Evolutionary conservation across 1,284 basidiomycete species (phyloP).

Genomic region (Trametes polyzona): DNA sequence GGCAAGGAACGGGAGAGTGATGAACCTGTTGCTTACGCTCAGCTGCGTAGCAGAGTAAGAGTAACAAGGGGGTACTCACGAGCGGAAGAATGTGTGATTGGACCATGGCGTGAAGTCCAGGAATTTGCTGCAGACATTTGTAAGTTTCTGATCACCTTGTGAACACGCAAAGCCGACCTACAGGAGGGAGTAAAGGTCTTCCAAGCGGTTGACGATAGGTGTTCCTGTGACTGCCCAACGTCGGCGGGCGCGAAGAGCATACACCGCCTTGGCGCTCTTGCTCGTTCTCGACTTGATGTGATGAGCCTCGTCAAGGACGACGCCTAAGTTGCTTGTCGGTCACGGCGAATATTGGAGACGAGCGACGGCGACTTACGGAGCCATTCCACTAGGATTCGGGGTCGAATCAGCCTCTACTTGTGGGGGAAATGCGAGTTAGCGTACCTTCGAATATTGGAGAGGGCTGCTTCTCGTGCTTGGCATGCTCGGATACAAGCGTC

Average conservation of each 20-base stretch:
- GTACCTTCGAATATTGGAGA: constrained; percentile 67
- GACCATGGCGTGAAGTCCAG: constrained; percentile 92
- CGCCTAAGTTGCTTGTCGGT: constrained; percentile 35
- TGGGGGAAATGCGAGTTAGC: constrained; percentile 25
- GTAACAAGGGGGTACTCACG: constrained; percentile 48
- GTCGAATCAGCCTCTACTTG: neutral
- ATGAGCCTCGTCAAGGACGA: constrained; percentile 92
- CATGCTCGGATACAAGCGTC: constrained; percentile 82
- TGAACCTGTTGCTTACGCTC: constrained; percentile 59
- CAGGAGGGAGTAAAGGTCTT: constrained; percentile 91
- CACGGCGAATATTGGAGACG: neutral
- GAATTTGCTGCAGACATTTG: constrained; percentile 66
- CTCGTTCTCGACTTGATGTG: constrained; percentile 93
- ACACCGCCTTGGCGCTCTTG: constrained; percentile 90
- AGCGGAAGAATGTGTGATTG: constrained; percentile 84
- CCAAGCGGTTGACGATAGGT: constrained; percentile 94
- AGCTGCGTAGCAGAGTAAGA: neutral
- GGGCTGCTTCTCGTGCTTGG: constrained; percentile 57
- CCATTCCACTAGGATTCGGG: constrained; percentile 65
- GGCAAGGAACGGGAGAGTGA: constrained; percentile 86
- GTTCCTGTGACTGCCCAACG: constrained; percentile 96
- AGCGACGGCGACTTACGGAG: constrained; percentile 50
- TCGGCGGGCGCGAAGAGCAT: constrained; percentile 77
- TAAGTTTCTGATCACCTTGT: neutral
- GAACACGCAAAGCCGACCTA: constrained; percentile 39